Conservation (phyloP, 1,284 basidiomycete genomes). For the Apiotrichum brassicae region DNA sequence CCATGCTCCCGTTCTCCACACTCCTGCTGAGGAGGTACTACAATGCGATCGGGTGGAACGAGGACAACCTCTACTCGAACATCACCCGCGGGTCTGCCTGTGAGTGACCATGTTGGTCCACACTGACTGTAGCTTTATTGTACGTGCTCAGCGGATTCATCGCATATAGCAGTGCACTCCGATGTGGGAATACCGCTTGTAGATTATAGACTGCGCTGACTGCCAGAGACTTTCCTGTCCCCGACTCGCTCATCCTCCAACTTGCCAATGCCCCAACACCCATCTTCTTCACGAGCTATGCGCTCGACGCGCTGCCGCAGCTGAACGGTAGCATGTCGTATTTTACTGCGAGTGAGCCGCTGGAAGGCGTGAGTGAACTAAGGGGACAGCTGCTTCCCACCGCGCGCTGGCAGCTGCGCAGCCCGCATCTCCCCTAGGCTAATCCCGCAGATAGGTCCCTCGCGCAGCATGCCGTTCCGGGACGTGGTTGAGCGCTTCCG, state of each 20-base stretch:
- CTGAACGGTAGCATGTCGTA: constrained; percentile 90
- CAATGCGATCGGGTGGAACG: constrained; percentile 87
- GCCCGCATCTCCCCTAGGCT: too few species aligned
- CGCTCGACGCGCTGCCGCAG: constrained; percentile 83
- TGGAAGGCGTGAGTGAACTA: constrained; percentile 54
- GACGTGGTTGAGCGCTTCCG: constrained; percentile 79
- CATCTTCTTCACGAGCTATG: constrained; percentile 82
- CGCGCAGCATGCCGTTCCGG: constrained; percentile 72
- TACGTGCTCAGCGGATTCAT: too few species aligned
- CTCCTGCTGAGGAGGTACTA: constrained; percentile 87
- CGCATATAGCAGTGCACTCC: too few species aligned
- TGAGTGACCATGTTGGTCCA: constrained; percentile 44
- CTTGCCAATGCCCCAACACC: constrained; percentile 86
- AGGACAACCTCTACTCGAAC: constrained; percentile 88
- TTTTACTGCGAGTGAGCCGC: constrained; percentile 77
- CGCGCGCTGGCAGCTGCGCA: too few species aligned
- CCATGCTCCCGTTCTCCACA: constrained; percentile 58
- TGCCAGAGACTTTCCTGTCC: constrained; percentile 41
- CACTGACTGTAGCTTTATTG: constrained; percentile 37
- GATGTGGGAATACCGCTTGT: too few species aligned
- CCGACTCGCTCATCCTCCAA: constrained; percentile 50
- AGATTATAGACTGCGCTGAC: too few species aligned
- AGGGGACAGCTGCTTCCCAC: too few species aligned
- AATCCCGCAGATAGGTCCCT: constrained; percentile 49
- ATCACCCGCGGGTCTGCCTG: constrained; percentile 81